A percentile compares a stretch with the other conserved stretches of the same genome.
phyloP scores from a whole-genome alignment of 257 asterid genomes.

The Plantago elongata region DNA sequence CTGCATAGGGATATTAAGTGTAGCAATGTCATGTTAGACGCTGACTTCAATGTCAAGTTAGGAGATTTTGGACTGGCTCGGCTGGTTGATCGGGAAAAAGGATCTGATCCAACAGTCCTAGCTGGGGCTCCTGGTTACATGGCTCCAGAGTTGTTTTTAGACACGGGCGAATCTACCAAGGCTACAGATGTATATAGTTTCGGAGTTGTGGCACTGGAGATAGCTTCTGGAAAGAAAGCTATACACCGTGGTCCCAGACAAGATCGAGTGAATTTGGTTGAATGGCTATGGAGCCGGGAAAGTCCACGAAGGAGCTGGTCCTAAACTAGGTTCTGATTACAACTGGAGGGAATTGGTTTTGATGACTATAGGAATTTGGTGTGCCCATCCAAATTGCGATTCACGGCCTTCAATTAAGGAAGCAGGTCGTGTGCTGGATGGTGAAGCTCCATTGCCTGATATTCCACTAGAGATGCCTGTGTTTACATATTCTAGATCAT shows the following conservation, averaged over 20 bases:
- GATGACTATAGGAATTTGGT: constrained; percentile 32
- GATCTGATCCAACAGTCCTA: constrained; percentile 3
- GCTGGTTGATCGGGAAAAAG: constrained; percentile 19
- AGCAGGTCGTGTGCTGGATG: constrained; percentile 29
- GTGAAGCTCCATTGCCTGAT: constrained; percentile 27
- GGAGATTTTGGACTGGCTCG: constrained; percentile 27
- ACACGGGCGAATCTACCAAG: constrained; percentile 30
- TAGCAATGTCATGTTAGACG: constrained; percentile 25
- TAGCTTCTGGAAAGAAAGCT: constrained; percentile 13
- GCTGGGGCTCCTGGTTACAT: constrained; percentile 14
- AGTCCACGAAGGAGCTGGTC: constrained; percentile 27
- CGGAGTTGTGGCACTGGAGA: constrained; percentile 14
- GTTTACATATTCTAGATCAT: neutral
- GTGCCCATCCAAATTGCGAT: constrained; percentile 33
- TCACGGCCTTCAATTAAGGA: constrained; percentile 31
- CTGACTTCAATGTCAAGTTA: constrained; percentile 19
- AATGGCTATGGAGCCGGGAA: constrained; percentile 32
- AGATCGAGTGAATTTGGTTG: constrained; percentile 15
- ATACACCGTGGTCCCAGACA: constrained; percentile 1
- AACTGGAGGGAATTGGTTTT: constrained; percentile 22
- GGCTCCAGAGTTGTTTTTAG: constrained; percentile 33
- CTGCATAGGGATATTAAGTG: constrained; percentile 34
- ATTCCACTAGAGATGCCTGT: constrained; percentile 18
- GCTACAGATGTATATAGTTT: constrained; percentile 22
- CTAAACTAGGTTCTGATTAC: constrained; percentile 12